Percentiles rank a stretch among this genome's conserved stretches.
Conservation (phyloP, 192 early-diverging fungal species). For the Coemansia sp. region DNA sequence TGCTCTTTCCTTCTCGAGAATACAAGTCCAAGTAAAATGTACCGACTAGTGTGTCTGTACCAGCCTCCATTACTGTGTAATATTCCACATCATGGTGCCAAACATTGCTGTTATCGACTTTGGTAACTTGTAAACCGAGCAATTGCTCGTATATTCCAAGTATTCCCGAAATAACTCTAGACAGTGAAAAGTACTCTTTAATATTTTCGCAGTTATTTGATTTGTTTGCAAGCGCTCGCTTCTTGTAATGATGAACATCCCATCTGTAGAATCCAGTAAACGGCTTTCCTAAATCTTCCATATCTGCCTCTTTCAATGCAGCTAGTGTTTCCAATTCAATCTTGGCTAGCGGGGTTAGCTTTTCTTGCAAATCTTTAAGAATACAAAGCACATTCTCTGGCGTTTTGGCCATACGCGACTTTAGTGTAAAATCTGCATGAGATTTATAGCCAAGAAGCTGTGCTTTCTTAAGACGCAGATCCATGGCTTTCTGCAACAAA, state of each 20-base stretch:
- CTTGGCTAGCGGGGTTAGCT: slow-evolving; percentile 53
- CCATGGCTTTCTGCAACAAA: slow-evolving; percentile 55
- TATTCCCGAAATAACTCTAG: slow-evolving; percentile 58
- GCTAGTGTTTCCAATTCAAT: slow-evolving; percentile 58
- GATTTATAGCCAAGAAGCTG: slow-evolving; percentile 62
- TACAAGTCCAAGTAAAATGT: slow-evolving; percentile 70
- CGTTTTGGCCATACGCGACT: slow-evolving; percentile 74
- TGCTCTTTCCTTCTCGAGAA: slow-evolving; percentile 61
- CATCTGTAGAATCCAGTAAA: slow-evolving; percentile 62
- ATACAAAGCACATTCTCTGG: slow-evolving; percentile 61
- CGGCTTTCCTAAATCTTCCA: slow-evolving; percentile 23
- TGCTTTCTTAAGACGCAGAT: slow-evolving; percentile 44
- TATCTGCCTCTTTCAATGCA: slow-evolving; percentile 58
- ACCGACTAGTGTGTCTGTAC: slow-evolving; percentile 57
- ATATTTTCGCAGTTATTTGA: slow-evolving; percentile 67
- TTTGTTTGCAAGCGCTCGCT: slow-evolving; percentile 59
- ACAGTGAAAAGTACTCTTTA: slow-evolving; percentile 69
- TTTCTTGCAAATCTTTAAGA: slow-evolving; percentile 54
- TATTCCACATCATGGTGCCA: slow-evolving; percentile 76
- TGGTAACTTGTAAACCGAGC: slow-evolving; percentile 60
- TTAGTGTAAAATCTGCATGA: slow-evolving; percentile 64
- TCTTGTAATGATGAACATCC: slow-evolving; percentile 69
- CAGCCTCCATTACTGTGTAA: slow-evolving; percentile 65
- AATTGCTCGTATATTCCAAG: slow-evolving; percentile 67
- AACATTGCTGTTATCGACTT: slow-evolving; percentile 55